Base-by-base conservation (phyloP, 495 filamentous ascomycete species). In the Ramalina intermedia region DNA sequence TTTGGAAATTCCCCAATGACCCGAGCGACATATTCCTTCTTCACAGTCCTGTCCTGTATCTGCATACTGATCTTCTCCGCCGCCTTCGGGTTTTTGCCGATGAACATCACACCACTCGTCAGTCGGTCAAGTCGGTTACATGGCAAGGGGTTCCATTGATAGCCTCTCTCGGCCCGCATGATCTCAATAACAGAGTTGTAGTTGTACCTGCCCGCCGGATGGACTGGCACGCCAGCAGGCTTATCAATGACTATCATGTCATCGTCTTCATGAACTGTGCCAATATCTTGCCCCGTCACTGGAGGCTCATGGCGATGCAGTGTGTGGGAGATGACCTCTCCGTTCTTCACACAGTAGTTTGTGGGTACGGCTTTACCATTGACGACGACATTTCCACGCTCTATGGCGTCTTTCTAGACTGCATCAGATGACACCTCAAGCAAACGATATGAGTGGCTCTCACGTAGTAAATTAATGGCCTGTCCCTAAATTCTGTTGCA, bases 71-170 rank as follows among this genome's bases (percentile, higher is more conserved):
- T 74, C 38, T 71, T 66, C 40, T 91, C 88, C 2, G 91, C 89
- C 0, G 84, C 85, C 60, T 81, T 78, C 40, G 79, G 66, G 42
- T 81, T 69, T 60, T 96, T 96, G 11, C 82, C 90, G 48, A 96
- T 81, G 65, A 98, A 98, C 91, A 98, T 98, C 52, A 98, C 79
- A 21, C 91, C 91, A 43, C 86, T 93, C 0, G 91, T 98, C 50
- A 98, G 65, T 40, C 91, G 71, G 59, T 98, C 91, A n/a, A 98
- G 77, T 35, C 91, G 74, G 58, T 98, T 94, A 67, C 88, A 95
- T 1, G 93, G 82, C 41, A 88, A 68, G 0, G 90, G 85, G 46
- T 82, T 69, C 65, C 75, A 94, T 7, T 67, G 67, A n/a, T 72
- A 63, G 7, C 77, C 73, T 45, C 87, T 71, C 59, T 94, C 81